phyloP scores from a whole-genome alignment of 176 grass and related monocot species.

The Saccharum spontaneum region DNA sequence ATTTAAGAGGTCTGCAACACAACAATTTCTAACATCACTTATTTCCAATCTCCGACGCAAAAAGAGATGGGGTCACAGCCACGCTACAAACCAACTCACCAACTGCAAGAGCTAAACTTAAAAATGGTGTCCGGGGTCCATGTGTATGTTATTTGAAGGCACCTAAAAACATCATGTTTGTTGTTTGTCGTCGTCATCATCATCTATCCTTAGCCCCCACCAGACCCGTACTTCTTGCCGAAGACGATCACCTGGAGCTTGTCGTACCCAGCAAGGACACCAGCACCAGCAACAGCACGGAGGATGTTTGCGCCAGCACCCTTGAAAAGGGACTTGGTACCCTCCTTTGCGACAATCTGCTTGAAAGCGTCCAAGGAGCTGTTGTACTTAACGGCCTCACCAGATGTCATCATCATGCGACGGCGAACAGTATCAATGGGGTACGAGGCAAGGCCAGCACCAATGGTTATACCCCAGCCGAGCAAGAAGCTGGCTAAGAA shows the following conservation, averaged over 20 bases:
- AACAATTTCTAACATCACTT: neutral
- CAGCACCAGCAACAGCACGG: slow-evolving; percentile 61
- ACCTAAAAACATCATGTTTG: slow-evolving; percentile 25
- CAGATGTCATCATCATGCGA: slow-evolving; percentile 76
- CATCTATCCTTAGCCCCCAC: slow-evolving; percentile 43
- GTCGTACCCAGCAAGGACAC: slow-evolving; percentile 62
- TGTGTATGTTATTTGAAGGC: slow-evolving; percentile 17
- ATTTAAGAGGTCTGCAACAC: neutral
- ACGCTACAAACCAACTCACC: neutral
- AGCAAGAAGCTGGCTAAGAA: slow-evolving; percentile 61
- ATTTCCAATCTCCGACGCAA: neutral
- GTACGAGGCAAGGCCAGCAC: slow-evolving; percentile 63
- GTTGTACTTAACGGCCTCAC: slow-evolving; percentile 68
- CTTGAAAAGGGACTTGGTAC: slow-evolving; percentile 59
- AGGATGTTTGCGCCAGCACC: slow-evolving; percentile 65
- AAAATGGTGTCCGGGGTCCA: neutral
- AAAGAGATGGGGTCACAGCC: neutral
- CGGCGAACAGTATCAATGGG: slow-evolving; percentile 63
- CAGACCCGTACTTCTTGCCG: slow-evolving; percentile 68
- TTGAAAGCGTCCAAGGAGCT: slow-evolving; percentile 58
- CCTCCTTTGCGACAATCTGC: slow-evolving; percentile 60
- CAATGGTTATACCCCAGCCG: slow-evolving; percentile 64
- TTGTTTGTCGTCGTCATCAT: slow-evolving; percentile 16
- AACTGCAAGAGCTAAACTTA: slow-evolving; percentile 13
- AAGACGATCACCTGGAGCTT: slow-evolving; percentile 60